Evolutionary conservation across 2,329 filamentous ascomycete species (phyloP), one percentile per base, ranked within the genome.

Genomic region (Phialophora expanda): DNA sequence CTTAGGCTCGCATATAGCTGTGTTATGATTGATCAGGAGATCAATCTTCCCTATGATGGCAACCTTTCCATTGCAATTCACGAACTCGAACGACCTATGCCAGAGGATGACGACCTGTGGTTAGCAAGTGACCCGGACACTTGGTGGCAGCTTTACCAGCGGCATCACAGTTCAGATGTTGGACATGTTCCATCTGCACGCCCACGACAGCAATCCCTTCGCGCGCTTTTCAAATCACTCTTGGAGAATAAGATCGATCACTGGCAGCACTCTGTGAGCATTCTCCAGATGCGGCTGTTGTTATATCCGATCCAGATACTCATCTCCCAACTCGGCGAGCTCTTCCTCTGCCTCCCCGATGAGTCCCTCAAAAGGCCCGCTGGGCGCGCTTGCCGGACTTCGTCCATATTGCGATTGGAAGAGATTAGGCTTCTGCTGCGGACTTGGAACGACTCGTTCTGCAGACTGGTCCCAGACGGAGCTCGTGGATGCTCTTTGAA

Each of bases 241-340:
- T 34, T 62, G 20, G 51, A 56, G 17, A 20, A 62, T 14, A 56
- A 48, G 32, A n/a, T 56, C 61, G 61, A 44, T 20, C 59, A 54
- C 41, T 55, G 59, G 48, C 14, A 55, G 7, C 5, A 20, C 4
- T 4, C 17, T 4, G 17, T 53, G 17, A 20, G 22, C 17, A 24
- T 53, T 24, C 48, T 53, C 48, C 48, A 26, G 7, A 4, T 53
- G 48, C 48, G 48, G 4, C 48, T 53, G 17, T 20, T 53, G 6
- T 12, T 53, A 3, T 53, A 53, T 9, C 48, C 48, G 17, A 53
- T 24, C 6, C 48, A 53, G 17, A 53, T 53, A 20, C 22, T 53
- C 2, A 53, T 53, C 22, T 4, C 48, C 17, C 48, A 53, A 53
- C 22, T 53, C 3, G 4, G 17, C 22, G 48, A 53, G 22, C 22